Conservation (phyloP, 176 grass and related monocot genomes). For the Bolboschoenus planiculmis region DNA sequence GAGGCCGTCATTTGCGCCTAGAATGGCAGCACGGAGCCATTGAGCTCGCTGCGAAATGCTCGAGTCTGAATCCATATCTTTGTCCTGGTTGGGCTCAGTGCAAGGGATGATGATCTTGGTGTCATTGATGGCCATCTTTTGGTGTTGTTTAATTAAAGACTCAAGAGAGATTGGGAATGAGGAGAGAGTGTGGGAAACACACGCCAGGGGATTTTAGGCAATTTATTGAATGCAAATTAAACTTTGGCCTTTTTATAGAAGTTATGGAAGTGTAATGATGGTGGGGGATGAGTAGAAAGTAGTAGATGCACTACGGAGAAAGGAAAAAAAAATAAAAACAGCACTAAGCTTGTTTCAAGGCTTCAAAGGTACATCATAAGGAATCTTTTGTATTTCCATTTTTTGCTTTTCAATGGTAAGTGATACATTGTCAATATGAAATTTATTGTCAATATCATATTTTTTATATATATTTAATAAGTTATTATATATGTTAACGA, state of each 20-base stretch:
- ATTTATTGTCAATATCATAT: too few relatives aligned
- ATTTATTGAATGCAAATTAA: slow-evolving; percentile 16
- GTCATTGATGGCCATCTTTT: slow-evolving; percentile 28
- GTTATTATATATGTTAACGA: too few relatives aligned
- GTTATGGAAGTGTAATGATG: not conserved
- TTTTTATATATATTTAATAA: too few relatives aligned
- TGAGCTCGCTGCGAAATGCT: slow-evolving; percentile 21
- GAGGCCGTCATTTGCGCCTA: slow-evolving; percentile 63
- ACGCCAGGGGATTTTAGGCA: not conserved
- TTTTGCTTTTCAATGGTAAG: not conserved
- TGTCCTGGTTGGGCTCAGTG: not conserved
- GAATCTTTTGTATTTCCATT: not conserved
- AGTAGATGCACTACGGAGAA: not conserved
- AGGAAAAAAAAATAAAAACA: not conserved
- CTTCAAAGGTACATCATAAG: not conserved
- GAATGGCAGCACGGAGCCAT: slow-evolving; percentile 66
- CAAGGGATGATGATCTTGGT: slow-evolving; percentile 39
- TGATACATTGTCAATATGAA: too few relatives aligned
- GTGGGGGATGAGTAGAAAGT: not conserved
- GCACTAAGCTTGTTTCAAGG: not conserved
- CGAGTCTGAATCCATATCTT: slow-evolving; percentile 9
- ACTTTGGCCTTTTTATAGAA: not conserved
- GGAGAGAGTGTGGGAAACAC: slow-evolving; percentile 35
- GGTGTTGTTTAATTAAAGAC: not conserved
- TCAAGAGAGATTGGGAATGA: not conserved